A percentile compares a stretch with the other conserved stretches of the same genome.
phyloP scores from a whole-genome alignment of 83 land plant genomes.

The Larix sibirica region DNA sequence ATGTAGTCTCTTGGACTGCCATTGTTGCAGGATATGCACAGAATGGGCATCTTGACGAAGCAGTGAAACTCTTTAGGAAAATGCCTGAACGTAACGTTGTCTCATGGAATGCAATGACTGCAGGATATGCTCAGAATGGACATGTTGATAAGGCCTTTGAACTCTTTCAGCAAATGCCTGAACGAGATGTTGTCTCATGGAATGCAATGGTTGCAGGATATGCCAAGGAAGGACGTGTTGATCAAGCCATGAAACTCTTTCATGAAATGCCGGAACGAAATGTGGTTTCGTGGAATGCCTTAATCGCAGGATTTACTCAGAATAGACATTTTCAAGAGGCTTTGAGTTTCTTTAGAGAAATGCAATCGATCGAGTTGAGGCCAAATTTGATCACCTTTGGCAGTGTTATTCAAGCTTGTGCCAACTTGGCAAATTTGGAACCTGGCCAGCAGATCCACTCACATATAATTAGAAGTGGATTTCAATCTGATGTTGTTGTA shows the following conservation, averaged over 20 bases:
- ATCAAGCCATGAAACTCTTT: conserved; percentile 32
- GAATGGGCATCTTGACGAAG: no score
- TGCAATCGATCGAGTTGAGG: background rate
- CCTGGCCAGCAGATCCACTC: conserved; percentile 49
- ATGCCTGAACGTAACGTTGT: no score
- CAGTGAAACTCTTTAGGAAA: no score
- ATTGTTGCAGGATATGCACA: no score
- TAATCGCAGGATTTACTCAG: conserved; percentile 36
- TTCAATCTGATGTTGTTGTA: conserved; percentile 29
- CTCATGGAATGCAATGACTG: no score
- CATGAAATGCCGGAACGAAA: conserved; percentile 20
- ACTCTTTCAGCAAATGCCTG: no score
- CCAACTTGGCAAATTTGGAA: conserved; percentile 20
- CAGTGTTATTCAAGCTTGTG: conserved; percentile 42
- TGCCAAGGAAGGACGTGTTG: conserved; percentile 18
- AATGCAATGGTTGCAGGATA: background rate
- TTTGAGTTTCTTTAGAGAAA: conserved; percentile 19
- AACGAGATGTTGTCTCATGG: background rate
- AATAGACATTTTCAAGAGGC: conserved; percentile 3
- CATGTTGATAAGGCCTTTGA: no score
- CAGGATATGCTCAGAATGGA: no score
- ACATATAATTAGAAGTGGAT: conserved; percentile 41
- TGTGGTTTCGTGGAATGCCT: conserved; percentile 50
- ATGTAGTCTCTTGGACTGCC: no score
- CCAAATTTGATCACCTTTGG: conserved; percentile 51